These are phyloP conservation scores for Mortierella polycephala DNA, from an alignment of 371 early-diverging fungal genomes.

Conservation along the genomic window DNA sequence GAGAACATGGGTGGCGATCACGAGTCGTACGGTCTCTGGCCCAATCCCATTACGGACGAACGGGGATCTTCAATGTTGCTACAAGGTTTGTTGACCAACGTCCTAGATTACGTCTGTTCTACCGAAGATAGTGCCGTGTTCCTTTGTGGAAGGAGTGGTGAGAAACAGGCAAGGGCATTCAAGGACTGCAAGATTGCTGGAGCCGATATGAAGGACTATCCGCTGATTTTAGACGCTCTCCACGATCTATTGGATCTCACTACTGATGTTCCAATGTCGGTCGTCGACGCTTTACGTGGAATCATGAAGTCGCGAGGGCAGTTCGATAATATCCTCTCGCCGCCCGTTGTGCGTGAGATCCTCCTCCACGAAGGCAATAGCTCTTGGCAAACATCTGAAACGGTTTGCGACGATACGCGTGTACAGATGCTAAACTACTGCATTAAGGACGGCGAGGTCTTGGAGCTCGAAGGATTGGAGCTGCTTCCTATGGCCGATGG, in stretches of 20 bases:
- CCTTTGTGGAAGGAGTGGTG: too few relatives aligned
- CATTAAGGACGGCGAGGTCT: background rate
- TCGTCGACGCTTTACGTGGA: background rate
- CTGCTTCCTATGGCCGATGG: conserved; percentile 14
- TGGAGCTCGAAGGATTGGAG: conserved; percentile 10
- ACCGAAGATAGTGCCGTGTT: background rate
- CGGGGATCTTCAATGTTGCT: background rate
- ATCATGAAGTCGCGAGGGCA: background rate
- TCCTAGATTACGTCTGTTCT: background rate
- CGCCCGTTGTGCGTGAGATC: background rate
- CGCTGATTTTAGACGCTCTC: background rate
- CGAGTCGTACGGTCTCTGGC: conserved; percentile 25
- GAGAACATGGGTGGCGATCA: conserved; percentile 8
- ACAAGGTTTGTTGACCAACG: background rate
- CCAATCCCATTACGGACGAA: background rate
- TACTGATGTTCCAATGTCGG: background rate
- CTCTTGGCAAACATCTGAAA: background rate
- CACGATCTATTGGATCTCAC: background rate
- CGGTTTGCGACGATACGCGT: background rate
- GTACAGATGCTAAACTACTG: conserved; percentile 16
- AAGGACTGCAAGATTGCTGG: too few relatives aligned
- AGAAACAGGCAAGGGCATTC: too few relatives aligned
- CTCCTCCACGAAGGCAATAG: background rate
- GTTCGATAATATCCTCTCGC: conserved; percentile 1
- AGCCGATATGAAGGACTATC: too few relatives aligned